Evolutionary conservation across 1,284 basidiomycete species (phyloP).

Genomic region (Ustilago trichophora): DNA sequence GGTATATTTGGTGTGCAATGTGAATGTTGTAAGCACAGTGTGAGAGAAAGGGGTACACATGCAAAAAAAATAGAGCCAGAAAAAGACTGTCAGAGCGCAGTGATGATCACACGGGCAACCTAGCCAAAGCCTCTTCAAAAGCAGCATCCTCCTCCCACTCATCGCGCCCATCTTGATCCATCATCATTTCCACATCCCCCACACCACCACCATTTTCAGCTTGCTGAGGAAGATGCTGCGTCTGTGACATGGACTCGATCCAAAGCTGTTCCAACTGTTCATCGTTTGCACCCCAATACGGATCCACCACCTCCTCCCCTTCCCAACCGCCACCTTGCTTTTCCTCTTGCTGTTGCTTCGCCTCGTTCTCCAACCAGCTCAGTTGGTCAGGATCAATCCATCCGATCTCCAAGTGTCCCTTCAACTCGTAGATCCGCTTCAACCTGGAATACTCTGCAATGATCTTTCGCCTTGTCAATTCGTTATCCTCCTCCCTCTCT

Average conservation of each 20-base stretch:
- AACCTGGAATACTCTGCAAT: conserved; percentile 40
- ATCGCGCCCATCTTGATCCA: not conserved
- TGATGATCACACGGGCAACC: conserved; percentile 6
- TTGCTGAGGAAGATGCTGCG: not conserved
- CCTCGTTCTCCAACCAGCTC: conserved; percentile 29
- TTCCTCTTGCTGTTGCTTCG: not conserved
- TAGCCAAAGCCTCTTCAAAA: conserved; percentile 18
- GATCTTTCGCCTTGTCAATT: conserved; percentile 32
- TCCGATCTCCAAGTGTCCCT: conserved; percentile 41
- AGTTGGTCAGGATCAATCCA: conserved; percentile 49
- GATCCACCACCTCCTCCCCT: conserved; percentile 5
- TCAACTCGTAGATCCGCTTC: conserved; percentile 42
- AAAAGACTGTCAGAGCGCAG: no score
- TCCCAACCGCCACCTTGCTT: not conserved
- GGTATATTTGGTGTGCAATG: no score
- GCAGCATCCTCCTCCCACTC: conserved; percentile 8
- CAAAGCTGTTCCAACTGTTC: conserved; percentile 33
- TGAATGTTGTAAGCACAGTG: no score
- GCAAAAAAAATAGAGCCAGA: no score
- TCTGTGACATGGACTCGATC: conserved; percentile 13
- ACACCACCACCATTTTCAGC: not conserved
- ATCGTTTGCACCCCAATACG: conserved; percentile 16
- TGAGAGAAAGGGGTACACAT: no score
- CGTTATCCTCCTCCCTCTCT: conserved; percentile 35
- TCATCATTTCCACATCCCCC: not conserved